A percentile compares a stretch with the other conserved stretches of the same genome.
Conservation (phyloP, 805 yeast genomes). For the Pachysolen tannophilus region DNA sequence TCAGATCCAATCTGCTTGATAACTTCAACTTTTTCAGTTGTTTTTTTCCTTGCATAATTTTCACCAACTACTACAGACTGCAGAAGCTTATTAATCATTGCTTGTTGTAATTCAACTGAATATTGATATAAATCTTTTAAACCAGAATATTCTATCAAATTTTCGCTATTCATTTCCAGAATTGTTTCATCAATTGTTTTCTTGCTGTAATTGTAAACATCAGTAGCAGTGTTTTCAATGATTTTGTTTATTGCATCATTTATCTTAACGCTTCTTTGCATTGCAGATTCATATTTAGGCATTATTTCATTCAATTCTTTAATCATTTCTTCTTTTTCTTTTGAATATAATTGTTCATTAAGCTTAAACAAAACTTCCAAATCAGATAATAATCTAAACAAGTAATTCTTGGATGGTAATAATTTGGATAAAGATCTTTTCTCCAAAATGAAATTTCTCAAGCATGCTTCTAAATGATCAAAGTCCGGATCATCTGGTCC, state of each 20-base stretch:
- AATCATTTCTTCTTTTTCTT: slow-evolving; percentile 36
- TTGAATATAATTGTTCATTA: slow-evolving; percentile 40
- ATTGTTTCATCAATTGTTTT: slow-evolving; percentile 44
- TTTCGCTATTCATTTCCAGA: slow-evolving; percentile 25
- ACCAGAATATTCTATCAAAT: slow-evolving; percentile 47
- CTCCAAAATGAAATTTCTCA: slow-evolving; percentile 80
- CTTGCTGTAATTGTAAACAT: slow-evolving; percentile 55
- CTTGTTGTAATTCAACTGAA: slow-evolving; percentile 60
- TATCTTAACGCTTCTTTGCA: slow-evolving; percentile 43
- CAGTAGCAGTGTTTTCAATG: slow-evolving; percentile 52
- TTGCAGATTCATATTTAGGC: slow-evolving; percentile 49
- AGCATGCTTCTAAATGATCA: slow-evolving; percentile 75
- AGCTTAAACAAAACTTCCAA: slow-evolving; percentile 43
- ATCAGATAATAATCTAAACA: slow-evolving; percentile 63
- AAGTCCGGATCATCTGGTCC: slow-evolving; percentile 52
- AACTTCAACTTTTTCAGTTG: slow-evolving; percentile 51
- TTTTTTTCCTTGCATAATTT: slow-evolving; percentile 52
- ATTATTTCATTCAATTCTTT: slow-evolving; percentile 42
- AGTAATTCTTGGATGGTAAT: slow-evolving; percentile 87
- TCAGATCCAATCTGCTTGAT: slow-evolving; percentile 56
- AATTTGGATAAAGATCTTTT: slow-evolving; percentile 84
- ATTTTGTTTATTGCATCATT: slow-evolving; percentile 52
- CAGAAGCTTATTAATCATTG: slow-evolving; percentile 58
- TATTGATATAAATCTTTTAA: slow-evolving; percentile 58
- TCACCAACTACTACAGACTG: slow-evolving; percentile 62